Evolutionary conservation across 495 filamentous ascomycete genomes (phyloP).

Genomic region (Trichocladium antarcticum): DNA sequence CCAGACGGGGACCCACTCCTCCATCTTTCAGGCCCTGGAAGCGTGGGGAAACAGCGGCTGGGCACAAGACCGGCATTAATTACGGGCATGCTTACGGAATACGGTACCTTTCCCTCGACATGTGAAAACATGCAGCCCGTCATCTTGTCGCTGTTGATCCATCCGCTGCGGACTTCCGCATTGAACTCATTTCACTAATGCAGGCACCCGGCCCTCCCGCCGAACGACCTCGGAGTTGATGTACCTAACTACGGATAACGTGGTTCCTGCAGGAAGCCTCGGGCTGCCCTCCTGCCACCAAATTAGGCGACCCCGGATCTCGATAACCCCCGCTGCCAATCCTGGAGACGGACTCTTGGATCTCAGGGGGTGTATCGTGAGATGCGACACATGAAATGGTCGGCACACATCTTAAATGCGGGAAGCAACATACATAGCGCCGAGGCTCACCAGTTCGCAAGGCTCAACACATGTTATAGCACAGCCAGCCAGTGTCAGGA

Average conservation of each 20-base stretch:
- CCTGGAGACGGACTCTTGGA: too few species aligned
- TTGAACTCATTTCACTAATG: too few species aligned
- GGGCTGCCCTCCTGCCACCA: too few species aligned
- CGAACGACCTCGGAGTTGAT: too few species aligned
- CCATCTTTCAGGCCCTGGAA: constrained; percentile 6
- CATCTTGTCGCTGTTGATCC: not conserved
- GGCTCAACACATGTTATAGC: not conserved
- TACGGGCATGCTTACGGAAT: not conserved
- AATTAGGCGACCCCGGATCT: too few species aligned
- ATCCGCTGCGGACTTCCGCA: too few species aligned
- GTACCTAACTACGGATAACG: too few species aligned
- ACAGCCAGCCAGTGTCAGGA: not conserved
- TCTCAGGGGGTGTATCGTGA: too few species aligned
- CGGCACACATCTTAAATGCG: not conserved
- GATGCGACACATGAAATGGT: too few species aligned
- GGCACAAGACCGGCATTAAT: not conserved
- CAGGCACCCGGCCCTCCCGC: too few species aligned
- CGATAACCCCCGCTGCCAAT: too few species aligned
- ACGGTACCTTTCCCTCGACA: not conserved
- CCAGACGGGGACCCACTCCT: constrained; percentile 12
- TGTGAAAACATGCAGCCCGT: constrained; percentile 2
- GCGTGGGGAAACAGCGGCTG: constrained; percentile 6
- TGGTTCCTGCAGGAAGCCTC: too few species aligned
- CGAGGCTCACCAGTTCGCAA: not conserved
- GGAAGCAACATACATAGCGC: not conserved